A percentile compares a stretch with the other conserved stretches of the same genome.
These are phyloP conservation scores for Oryza meyeriana DNA, from an alignment of 176 grass and related monocot genomes.

Conservation along the genomic window DNA sequence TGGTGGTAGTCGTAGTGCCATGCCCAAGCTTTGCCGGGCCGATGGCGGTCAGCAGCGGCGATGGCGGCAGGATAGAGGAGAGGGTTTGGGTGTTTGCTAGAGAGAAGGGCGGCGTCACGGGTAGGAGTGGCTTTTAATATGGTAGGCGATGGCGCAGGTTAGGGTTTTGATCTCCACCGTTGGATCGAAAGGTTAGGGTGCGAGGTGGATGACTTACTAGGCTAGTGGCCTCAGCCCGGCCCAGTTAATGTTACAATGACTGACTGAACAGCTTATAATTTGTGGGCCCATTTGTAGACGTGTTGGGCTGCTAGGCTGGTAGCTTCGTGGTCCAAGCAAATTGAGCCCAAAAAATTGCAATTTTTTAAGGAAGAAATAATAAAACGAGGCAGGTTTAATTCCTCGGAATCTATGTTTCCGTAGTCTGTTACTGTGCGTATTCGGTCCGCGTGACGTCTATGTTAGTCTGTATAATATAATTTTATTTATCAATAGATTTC, in stretches of 20 bases:
- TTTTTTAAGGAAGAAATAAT: too few species aligned
- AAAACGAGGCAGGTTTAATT: background rate
- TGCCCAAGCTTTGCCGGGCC: too few species aligned
- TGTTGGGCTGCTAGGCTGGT: background rate
- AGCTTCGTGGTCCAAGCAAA: background rate
- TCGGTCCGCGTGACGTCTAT: too few species aligned
- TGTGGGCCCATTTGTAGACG: background rate
- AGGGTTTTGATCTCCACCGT: conserved; percentile 29
- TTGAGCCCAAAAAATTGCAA: background rate
- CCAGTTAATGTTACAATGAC: background rate
- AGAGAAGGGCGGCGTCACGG: background rate
- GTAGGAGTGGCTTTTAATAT: background rate
- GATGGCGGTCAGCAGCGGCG: background rate
- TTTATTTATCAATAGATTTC: too few species aligned
- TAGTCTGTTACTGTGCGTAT: too few species aligned
- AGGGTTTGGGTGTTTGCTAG: background rate
- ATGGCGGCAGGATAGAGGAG: background rate
- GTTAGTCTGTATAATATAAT: too few species aligned
- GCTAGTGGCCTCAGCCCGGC: background rate
- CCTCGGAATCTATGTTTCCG: background rate
- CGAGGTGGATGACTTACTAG: background rate
- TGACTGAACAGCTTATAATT: too few species aligned
- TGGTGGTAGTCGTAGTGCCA: too few species aligned
- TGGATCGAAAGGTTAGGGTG: conserved; percentile 14
- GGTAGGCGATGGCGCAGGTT: background rate